Evolutionary conservation across 345 rosid genomes (phyloP), one percentile per base, ranked within the genome.

Genomic region (Brassica rapa): DNA sequence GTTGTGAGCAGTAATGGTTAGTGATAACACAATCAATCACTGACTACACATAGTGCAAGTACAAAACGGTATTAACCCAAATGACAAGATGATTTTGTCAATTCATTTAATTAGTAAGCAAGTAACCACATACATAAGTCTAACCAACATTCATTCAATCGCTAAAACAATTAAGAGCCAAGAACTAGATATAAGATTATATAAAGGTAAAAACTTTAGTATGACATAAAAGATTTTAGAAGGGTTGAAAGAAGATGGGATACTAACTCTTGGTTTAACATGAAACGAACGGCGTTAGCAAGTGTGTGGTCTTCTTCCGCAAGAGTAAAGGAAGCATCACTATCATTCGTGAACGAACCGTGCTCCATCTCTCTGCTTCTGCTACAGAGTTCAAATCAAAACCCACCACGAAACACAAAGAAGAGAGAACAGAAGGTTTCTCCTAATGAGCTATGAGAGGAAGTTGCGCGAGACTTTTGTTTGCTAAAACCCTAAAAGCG

Each of bases 251-350:
- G 41, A 55, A 46, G 72, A 68, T 2, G 37, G 12, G 14, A 41
- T 3, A 57, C 92, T 85, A 14, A 90, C 99, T 95, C 98, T 87
- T 95, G 99, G 85, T 93, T 91, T 82, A 95, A 80, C 68, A 89
- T 77, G 87, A 86, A 95, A 75, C 98, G 84, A 71, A 95, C 84
- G 29, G 96, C 81, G 74, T 93, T 95, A 8, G 96, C 98, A 21
- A 95, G 85, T 3, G 97, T 93, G 75, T 95, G 98, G 78, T 90
- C 98, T 75, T 93, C 99, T 15, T 88, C 91, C 0, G 85, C 55
- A 8, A 93, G 75, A 63, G 90, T 84, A 82, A 95, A 93, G 8
- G 99, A 83, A 53, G 91, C 94, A 23, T 77, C 80, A 29, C 85
- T 82, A 43, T 79, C 85, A 84, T 90, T 93, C 24, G 76, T 75